Base-by-base conservation (phyloP, 2,329 filamentous ascomycete genomes). In the Phaeosphaeriaceae sp. region DNA sequence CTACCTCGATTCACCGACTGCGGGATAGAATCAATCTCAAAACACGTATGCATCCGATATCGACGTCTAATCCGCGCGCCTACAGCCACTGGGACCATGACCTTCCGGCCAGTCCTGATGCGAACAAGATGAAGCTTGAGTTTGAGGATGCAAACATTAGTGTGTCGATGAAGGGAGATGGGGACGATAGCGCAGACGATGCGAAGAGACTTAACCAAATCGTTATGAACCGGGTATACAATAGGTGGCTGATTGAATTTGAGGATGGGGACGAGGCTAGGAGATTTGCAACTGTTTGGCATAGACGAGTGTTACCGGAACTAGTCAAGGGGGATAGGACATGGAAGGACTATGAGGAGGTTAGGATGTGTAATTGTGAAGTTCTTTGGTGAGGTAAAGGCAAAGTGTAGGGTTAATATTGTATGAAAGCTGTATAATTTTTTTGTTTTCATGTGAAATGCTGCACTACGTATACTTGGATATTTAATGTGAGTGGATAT, bases 161-260 rank as follows among this genome's bases (percentile, higher is more conserved):
- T 8, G 38, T 42, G 4, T 44, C 64, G 49, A 64, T 63, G 48
- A 40, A 18, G 13, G 16, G 29, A 7, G 38, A 38, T 1, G n/a
- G 11, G 46, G 39, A 68, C 1, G 42, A 36, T 4, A 57, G 54
- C 8, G 21, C 48, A 1, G 12, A 35, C 5, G 34, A 38, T 20
- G 50, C 50, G 2, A 52, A 52, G 46, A 41, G 54, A 35, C 42
- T 66, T 38, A 67, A 56, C 29, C 60, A 56, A 55, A 63, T 67
- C 8, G 46, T 70, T 7, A 70, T 71, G 63, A 65, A 69, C 48
- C 65, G 73, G 32, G 58, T 71, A 48, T 75, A 72, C 35, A 73
- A 63, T 29, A 72, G 81, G 33, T 83, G 83, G 73, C 72, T 87
- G 12, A 59, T 87, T 17, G 77, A 80, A 4, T 86, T 88, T 52